These are phyloP conservation scores for Fomitopsis palustris DNA, from an alignment of 1,284 basidiomycete species.

Conservation along the genomic window DNA sequence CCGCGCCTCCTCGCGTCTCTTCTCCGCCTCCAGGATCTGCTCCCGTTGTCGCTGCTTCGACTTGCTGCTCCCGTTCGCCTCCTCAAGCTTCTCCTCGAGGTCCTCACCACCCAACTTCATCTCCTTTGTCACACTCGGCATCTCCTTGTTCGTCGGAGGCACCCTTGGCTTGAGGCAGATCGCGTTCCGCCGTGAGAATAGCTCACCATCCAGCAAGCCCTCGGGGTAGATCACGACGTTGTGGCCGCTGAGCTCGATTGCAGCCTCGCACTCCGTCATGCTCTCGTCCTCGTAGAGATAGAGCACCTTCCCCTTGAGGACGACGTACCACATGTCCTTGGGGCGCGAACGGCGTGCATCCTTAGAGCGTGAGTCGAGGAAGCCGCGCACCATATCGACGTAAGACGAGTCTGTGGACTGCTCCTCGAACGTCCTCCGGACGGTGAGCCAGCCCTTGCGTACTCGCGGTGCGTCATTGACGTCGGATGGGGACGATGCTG, in stretches of 20 bases:
- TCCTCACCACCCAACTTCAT: slow-evolving; percentile 42
- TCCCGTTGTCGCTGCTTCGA: slow-evolving; percentile 45
- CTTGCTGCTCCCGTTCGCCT: slow-evolving; percentile 31
- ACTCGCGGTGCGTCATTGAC: slow-evolving; percentile 60
- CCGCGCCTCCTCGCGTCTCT: slow-evolving; percentile 39
- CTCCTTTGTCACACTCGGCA: slow-evolving; percentile 53
- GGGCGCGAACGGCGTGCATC: slow-evolving; percentile 76
- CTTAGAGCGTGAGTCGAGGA: slow-evolving; percentile 71
- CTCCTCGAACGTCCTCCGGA: slow-evolving; percentile 79
- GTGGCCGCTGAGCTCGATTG: slow-evolving; percentile 75
- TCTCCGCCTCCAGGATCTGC: slow-evolving; percentile 40
- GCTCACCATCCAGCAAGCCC: slow-evolving; percentile 74
- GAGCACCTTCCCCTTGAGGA: slow-evolving; percentile 83
- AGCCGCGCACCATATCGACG: slow-evolving; percentile 66
- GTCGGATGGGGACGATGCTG: slow-evolving; percentile 30
- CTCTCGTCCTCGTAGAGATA: slow-evolving; percentile 90
- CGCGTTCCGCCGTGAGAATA: slow-evolving; percentile 86
- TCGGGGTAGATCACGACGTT: slow-evolving; percentile 74
- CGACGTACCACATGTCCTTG: slow-evolving; percentile 87
- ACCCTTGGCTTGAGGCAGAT: slow-evolving; percentile 70
- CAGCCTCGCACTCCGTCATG: slow-evolving; percentile 84
- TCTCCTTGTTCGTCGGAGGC: slow-evolving; percentile 26
- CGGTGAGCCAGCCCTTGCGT: slow-evolving; percentile 82
- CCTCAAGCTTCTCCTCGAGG: slow-evolving; percentile 37
- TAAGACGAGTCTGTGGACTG: slow-evolving; percentile 57